Percentiles rank a stretch among this genome's conserved stretches.
Conservation (phyloP, 257 asterid genomes). For the Solanum chaucha region DNA sequence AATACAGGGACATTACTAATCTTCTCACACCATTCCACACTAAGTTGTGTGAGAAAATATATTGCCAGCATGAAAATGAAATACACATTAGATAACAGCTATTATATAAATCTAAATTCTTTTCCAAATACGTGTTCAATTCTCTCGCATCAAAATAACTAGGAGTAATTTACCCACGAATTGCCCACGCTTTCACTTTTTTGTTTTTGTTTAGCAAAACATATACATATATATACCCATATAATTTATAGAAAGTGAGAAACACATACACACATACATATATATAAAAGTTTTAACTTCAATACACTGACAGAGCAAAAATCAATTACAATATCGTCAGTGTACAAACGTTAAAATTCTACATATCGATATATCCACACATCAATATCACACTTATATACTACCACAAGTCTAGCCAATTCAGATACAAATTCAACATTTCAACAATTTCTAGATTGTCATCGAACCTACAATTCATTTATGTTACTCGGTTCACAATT, state of each 20-base stretch:
- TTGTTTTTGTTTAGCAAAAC: neutral
- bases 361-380: neutral
- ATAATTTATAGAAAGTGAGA: constrained; percentile 2
- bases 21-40: neutral
- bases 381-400: neutral
- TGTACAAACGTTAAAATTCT: neutral
- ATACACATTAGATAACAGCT: neutral
- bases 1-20: too few species aligned
- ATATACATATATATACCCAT: neutral
- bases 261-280: neutral
- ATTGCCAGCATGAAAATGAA: neutral
- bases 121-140: neutral
- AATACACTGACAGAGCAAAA: neutral
- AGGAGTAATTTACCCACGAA: constrained; percentile 26
- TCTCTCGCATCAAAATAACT: neutral
- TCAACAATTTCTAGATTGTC: neutral
- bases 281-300: neutral
- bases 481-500: neutral
- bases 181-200: constrained; percentile 35
- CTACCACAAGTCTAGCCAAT: neutral
- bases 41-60: neutral
- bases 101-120: neutral
- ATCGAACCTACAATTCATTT: neutral
- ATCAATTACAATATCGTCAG: neutral
- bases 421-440: neutral